These are phyloP conservation scores for Russula sp. DNA, from an alignment of 768 basidiomycete genomes.

Conservation along the genomic window DNA sequence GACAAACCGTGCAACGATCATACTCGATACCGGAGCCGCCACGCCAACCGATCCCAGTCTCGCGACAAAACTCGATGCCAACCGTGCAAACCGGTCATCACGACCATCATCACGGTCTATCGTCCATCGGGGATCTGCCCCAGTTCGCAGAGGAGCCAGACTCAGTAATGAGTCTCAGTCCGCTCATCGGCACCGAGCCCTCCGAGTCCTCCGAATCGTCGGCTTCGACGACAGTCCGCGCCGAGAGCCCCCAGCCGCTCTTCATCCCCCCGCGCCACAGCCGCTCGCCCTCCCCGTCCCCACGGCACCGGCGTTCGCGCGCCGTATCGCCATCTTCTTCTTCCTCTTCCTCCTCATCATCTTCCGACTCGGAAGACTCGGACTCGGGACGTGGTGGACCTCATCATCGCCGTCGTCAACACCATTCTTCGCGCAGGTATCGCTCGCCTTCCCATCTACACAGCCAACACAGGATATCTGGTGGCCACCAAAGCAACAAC, in stretches of 20 bases:
- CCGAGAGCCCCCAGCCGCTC: conserved; percentile 37
- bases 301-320: conserved; percentile 41
- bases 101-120: conserved; percentile 2
- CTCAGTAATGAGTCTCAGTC: conserved; percentile 33
- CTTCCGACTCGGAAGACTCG: conserved; percentile 20
- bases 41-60: not conserved
- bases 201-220: conserved; percentile 26
- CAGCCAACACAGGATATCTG: conserved; percentile 14
- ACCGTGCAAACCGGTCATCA: conserved; percentile 4
- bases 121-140: conserved; percentile 26
- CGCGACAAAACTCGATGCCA: conserved; percentile 29
- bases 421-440: not conserved
- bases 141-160: conserved; percentile 37
- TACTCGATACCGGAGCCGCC: conserved; percentile 23
- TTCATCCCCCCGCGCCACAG: conserved; percentile 37
- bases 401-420: not conserved
- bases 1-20: conserved; percentile 20
- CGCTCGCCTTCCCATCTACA: conserved; percentile 15
- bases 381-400: not conserved
- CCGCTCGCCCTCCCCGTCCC: conserved; percentile 40
- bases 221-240: conserved; percentile 28
- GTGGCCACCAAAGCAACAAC: conserved; percentile 9
- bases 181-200: conserved; percentile 30
- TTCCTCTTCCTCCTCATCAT: not conserved
- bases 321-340: conserved; percentile 48